phyloP scores from a whole-genome alignment of 208 protist species.

The Wallacemonas sp. region DNA sequence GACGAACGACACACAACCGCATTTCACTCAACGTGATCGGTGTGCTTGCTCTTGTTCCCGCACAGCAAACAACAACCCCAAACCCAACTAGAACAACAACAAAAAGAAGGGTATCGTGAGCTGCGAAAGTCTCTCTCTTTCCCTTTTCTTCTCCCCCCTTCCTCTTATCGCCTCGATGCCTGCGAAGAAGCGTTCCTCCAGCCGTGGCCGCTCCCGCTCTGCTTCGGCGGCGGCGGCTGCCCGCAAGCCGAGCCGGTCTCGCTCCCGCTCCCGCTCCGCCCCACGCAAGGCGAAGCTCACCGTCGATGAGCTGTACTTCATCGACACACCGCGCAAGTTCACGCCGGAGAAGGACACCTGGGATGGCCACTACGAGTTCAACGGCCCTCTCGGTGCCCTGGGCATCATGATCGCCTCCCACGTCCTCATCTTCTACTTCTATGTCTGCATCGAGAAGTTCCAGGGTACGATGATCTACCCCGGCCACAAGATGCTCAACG shows the following conservation, averaged over 20 bases:
- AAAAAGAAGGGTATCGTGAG: no score
- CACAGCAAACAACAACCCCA: no score
- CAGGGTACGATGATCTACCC: conserved; percentile 86
- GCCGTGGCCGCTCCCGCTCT: conserved; percentile 29
- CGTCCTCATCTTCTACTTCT: conserved; percentile 91
- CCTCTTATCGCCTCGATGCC: conserved; percentile 31
- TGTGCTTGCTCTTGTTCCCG: no score
- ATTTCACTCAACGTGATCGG: background rate
- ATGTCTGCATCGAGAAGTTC: conserved; percentile 73
- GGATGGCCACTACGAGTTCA: conserved; percentile 84
- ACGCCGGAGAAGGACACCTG: conserved; percentile 84
- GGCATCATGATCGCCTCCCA: conserved; percentile 89
- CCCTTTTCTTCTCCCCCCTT: background rate
- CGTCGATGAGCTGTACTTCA: conserved; percentile 56
- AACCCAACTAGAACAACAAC: no score
- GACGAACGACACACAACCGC: no score
- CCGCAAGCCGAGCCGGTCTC: conserved; percentile 28
- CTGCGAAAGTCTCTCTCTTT: no score
- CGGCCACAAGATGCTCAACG: conserved; percentile 67
- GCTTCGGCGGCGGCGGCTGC: conserved; percentile 16
- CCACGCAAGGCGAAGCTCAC: conserved; percentile 25
- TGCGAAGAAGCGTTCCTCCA: conserved; percentile 39
- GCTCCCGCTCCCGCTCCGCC: conserved; percentile 33
- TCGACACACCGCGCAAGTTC: conserved; percentile 52
- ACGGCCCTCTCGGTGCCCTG: conserved; percentile 55